Base-by-base conservation (phyloP, 345 rosid genomes). In the Pugionium dolabratum region DNA sequence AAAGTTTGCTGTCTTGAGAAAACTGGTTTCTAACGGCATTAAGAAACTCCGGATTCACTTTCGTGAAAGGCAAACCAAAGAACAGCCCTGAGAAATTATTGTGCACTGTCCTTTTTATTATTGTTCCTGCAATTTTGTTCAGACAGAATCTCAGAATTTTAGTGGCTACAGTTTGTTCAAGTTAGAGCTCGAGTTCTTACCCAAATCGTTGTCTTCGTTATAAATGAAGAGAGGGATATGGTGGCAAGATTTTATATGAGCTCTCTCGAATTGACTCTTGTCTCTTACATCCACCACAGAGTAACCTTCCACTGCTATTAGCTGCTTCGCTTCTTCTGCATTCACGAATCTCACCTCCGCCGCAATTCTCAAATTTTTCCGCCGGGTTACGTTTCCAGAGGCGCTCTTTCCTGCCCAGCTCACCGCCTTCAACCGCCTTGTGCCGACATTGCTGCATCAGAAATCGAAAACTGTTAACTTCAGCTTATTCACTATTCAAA, bases 31-130 rank as follows among this genome's bases (percentile, higher is more conserved):
- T 78, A 29, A 90, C 83, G 0, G 89, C 66, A 31, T 80, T 81
- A 47, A 85, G 76, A 52, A 93, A 93, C 4, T 88, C 84, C 36
- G 96, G 90, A 68, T 93, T 90, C 6, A 41, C 70, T 79, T 93
- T 93, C 0, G 98, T 93, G 64, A 90, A 93, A 10, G 87, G 84
- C 75, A 93, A 66, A 46, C 98, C 98, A 51, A 78, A 93, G 80
- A 93, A 85, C 56, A 90, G 75, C 18, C 98, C 98, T 8, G 97
- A 74, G 79, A 93, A 93, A 55, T 93, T 93, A 76, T 93, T 90
- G 84, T 90, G 98, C 77, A 88, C 59, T 6, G 86, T 81, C 83
- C 97, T 90, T 79, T 86, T 85, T 51, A 93, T 46, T 45, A 90
- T 66, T 1, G 98, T 93, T 4, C 94, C 98, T 90, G 76, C 71